Base-by-base conservation (phyloP, 1,284 basidiomycete species). In the Ganoderma boninense region DNA sequence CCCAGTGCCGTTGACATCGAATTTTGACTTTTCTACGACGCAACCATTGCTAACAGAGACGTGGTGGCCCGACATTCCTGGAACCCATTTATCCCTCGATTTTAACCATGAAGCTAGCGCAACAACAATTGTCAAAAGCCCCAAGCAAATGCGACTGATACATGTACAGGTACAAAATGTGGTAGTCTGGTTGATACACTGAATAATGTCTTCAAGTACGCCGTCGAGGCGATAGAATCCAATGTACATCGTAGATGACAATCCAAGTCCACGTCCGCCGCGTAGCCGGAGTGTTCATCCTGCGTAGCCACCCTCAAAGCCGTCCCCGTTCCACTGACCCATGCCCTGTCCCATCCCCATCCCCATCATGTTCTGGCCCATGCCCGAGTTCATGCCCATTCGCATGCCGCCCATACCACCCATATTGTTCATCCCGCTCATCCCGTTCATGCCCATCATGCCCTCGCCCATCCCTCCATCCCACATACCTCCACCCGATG, bases 381-480 rank as follows among this genome's bases (percentile, higher is more conserved):
- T 75, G 43, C 63, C 67, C 23, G 70, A 63, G 66, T 73, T 74
- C 75, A 77, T 75, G 43, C 74, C 71, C 64, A 68, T 70, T 26
- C 70, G 67, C 67, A 74, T 73, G 56, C 85, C 83, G 11, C 80
- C 79, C 79, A 82, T 81, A 29, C 80, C 80, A 32, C 78, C 78
- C 82, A 87, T 86, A 82, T 85, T 83, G 23, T 78, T 78, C 77
- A 82, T 80, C 18, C 76, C 75, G 44, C 72, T 73, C 71, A 82
- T 80, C 18, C 76, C 76, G 43, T 73, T 73, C 71, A 82, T 79
- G 71, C 81, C 77, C 79, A 77, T 71, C 76, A 79, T 78, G 11
- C 77, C 78, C 29, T 77, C 78, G n/a, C 71, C 71, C 76, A 76
- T 77, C 5, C 76, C 73, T 8, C 71, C 71, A 54, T 76, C 74